Percentiles rank a stretch among this genome's conserved stretches.
Evolutionary conservation across 2,329 filamentous ascomycete species (phyloP).

Genomic region (Microdochium trichocladiopsis): DNA sequence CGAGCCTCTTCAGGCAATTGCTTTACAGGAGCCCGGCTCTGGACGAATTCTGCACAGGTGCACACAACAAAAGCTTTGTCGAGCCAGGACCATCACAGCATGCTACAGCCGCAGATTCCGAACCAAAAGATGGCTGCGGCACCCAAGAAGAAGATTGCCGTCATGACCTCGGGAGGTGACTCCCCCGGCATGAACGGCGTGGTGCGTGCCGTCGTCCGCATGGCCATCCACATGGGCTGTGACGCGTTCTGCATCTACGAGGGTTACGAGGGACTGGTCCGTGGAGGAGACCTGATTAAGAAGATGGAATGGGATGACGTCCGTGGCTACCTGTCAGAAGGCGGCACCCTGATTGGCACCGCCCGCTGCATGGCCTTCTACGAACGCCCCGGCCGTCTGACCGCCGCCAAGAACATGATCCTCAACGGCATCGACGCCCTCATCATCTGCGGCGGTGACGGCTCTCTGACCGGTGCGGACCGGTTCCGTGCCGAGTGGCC

Average conservation of each 20-base stretch:
- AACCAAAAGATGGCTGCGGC: constrained; percentile 13
- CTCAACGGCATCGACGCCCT: constrained; percentile 88
- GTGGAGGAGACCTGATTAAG: constrained; percentile 80
- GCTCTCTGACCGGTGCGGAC: constrained; percentile 92
- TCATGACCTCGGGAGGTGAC: constrained; percentile 94
- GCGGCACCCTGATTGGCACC: constrained; percentile 92
- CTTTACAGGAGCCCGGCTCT: too few relatives aligned
- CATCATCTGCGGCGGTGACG: constrained; percentile 95
- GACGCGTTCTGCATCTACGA: constrained; percentile 81
- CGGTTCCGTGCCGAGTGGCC: constrained; percentile 91
- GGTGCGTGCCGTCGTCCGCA: constrained; percentile 84
- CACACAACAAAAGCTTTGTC: too few relatives aligned
- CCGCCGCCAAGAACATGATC: constrained; percentile 91
- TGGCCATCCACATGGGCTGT: constrained; percentile 77
- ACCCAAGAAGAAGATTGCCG: constrained; percentile 64
- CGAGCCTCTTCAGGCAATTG: too few relatives aligned
- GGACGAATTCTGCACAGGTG: too few relatives aligned
- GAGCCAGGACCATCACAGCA: too few relatives aligned
- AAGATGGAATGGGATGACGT: constrained; percentile 91
- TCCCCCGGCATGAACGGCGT: constrained; percentile 92
- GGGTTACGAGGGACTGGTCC: constrained; percentile 91
- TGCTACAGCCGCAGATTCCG: neutral
- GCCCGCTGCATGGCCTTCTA: constrained; percentile 90
- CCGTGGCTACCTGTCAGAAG: constrained; percentile 86
- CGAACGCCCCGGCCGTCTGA: constrained; percentile 75